Evolutionary conservation across 2,329 filamentous ascomycete species (phyloP).

Genomic region (Epichloe baconii): DNA sequence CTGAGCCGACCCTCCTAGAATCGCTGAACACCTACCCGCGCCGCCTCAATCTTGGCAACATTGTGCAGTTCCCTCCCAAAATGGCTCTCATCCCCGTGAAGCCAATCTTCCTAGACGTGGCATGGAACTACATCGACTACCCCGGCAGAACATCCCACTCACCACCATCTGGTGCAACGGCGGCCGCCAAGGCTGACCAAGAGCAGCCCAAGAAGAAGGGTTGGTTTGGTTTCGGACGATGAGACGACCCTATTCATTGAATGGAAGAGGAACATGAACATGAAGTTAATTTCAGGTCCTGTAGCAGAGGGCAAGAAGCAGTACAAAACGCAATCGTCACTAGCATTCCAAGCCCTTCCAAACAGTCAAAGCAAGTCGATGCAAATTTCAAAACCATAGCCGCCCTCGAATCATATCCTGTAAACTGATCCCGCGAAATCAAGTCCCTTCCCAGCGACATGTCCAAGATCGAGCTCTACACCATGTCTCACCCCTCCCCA

Average conservation of each 20-base stretch:
- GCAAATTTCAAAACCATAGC: no score
- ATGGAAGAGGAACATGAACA: not conserved
- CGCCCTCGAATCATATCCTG: no score
- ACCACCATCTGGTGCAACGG: constrained; percentile 11
- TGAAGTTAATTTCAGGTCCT: not conserved
- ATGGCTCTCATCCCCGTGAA: constrained; percentile 79
- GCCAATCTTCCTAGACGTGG: constrained; percentile 88
- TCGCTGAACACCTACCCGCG: constrained; percentile 64
- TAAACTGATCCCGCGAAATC: no score
- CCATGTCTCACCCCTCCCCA: no score
- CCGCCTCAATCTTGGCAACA: constrained; percentile 60
- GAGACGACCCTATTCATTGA: constrained; percentile 8
- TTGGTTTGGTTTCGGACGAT: constrained; percentile 64
- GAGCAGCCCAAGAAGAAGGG: constrained; percentile 46
- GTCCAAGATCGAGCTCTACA: no score
- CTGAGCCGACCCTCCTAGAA: constrained; percentile 51
- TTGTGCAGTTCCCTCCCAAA: constrained; percentile 79
- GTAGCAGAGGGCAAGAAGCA: no score
- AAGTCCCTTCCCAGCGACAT: no score
- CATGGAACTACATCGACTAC: constrained; percentile 96
- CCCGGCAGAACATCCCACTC: constrained; percentile 40
- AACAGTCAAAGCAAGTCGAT: no score
- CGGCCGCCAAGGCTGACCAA: constrained; percentile 21
- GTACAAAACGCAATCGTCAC: no score
- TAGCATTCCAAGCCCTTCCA: no score